A percentile compares a stretch with the other conserved stretches of the same genome.
Evolutionary conservation across 257 asterid species (phyloP).

Genomic region (Nyctanthes arbortristis): DNA sequence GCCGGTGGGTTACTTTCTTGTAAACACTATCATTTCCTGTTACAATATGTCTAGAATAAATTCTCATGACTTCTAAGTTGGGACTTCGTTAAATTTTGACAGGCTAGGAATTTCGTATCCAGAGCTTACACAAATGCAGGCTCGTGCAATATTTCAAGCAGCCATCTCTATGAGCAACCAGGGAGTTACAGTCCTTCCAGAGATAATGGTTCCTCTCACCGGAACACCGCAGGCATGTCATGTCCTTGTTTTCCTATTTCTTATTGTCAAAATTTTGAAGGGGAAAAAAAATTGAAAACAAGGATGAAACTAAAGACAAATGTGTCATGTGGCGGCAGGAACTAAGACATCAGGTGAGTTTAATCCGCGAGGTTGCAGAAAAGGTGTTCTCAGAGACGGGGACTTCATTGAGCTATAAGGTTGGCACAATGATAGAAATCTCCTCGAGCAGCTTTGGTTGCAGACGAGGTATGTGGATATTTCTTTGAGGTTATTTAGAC

Average conservation of each 20-base stretch:
- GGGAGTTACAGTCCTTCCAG: slow-evolving; percentile 75
- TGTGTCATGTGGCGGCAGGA: slow-evolving; percentile 47
- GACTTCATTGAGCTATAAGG: slow-evolving; percentile 64
- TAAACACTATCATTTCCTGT: too few species aligned
- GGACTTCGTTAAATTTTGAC: slow-evolving; percentile 4
- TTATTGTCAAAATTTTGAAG: neutral
- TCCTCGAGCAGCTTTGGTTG: slow-evolving; percentile 95
- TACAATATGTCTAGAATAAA: neutral
- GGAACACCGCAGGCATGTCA: slow-evolving; percentile 89
- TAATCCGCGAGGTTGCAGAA: slow-evolving; percentile 69
- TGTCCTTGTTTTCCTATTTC: neutral
- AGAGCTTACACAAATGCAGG: slow-evolving; percentile 94
- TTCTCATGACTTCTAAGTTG: neutral
- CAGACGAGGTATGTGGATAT: slow-evolving; percentile 73
- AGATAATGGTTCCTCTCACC: slow-evolving; percentile 94
- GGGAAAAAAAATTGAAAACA: neutral
- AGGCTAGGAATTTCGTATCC: slow-evolving; percentile 98
- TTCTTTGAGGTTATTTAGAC: neutral
- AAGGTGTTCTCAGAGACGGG: slow-evolving; percentile 83
- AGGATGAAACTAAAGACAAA: too few species aligned
- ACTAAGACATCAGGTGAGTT: slow-evolving; percentile 69
- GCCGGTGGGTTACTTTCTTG: slow-evolving; percentile 60
- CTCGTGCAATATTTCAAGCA: slow-evolving; percentile 89
- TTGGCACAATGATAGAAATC: slow-evolving; percentile 97
- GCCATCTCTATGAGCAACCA: slow-evolving; percentile 76